Evolutionary conservation across 257 asterid species (phyloP).

Genomic region (Solanum chilense): DNA sequence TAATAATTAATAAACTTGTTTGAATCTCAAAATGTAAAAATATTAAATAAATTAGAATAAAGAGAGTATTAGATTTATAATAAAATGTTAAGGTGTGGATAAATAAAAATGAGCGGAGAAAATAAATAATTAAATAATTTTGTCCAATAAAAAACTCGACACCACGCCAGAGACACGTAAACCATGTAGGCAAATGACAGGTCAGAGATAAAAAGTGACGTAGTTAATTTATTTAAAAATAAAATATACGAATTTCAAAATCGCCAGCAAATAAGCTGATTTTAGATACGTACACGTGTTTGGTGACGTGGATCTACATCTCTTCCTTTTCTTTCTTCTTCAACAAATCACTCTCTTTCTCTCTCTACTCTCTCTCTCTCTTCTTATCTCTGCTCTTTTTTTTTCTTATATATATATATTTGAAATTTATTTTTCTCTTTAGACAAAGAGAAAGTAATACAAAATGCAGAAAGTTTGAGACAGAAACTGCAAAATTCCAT

Average conservation of each 20-base stretch:
- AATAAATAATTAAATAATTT: neutral
- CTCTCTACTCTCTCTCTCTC: neutral
- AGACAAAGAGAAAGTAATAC: too few species aligned
- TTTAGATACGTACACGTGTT: conserved; percentile 53
- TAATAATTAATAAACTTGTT: too few species aligned
- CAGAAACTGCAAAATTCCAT: neutral
- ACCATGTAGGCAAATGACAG: conserved; percentile 21
- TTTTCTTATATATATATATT: too few species aligned
- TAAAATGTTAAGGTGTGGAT: too few species aligned
- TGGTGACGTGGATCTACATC: conserved; percentile 73
- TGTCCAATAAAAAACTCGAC: conserved; percentile 33
- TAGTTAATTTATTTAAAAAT: conserved; percentile 2
- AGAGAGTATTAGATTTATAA: neutral
- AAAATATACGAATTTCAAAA: conserved; percentile 9
- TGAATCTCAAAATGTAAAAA: too few species aligned
- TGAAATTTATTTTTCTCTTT: too few species aligned
- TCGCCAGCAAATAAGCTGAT: conserved; percentile 20
- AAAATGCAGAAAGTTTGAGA: conserved; percentile 8
- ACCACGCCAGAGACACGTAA: conserved; percentile 11
- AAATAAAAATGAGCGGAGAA: too few species aligned
- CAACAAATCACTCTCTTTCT: neutral
- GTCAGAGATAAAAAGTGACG: conserved; percentile 34
- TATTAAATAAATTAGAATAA: too few species aligned
- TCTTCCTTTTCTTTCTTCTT: conserved; percentile 12
- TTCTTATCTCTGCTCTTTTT: neutral